These are phyloP conservation scores for Verticillium dahliae DNA, from an alignment of 2,329 filamentous ascomycete genomes.

Conservation along the genomic window DNA sequence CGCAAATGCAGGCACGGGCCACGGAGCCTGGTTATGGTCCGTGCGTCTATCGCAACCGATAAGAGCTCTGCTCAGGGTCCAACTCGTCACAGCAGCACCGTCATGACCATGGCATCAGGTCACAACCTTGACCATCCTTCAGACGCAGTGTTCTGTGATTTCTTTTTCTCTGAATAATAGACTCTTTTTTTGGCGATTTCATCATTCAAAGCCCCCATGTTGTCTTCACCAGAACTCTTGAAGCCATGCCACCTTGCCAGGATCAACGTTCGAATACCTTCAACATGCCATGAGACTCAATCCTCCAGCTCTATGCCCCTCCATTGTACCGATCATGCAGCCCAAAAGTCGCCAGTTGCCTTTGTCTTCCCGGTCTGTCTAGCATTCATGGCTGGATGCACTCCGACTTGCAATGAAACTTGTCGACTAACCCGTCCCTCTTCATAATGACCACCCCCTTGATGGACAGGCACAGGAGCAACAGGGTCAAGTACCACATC, in stretches of 20 bases:
- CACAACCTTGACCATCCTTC: neutral
- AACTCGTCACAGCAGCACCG: neutral
- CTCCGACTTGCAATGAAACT: neutral
- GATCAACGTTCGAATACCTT: neutral
- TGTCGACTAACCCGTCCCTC: neutral
- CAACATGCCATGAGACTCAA: neutral
- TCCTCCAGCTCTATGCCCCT: neutral
- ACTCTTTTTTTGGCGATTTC: too few species aligned
- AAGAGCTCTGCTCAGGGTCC: neutral
- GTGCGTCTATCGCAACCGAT: neutral
- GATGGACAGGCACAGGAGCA: neutral
- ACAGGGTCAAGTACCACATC: neutral
- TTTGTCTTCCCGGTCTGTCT: neutral
- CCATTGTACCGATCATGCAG: neutral
- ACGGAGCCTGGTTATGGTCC: neutral
- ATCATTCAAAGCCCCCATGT: neutral
- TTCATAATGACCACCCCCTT: neutral
- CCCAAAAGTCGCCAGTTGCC: neutral
- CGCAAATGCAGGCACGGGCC: neutral
- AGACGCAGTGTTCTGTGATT: neutral
- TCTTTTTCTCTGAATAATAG: too few species aligned
- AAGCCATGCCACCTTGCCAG: neutral
- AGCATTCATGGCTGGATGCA: neutral
- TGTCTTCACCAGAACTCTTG: neutral
- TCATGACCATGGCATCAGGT: neutral